Percentiles rank a stretch among this genome's conserved stretches.
Evolutionary conservation across 2,329 filamentous ascomycete species (phyloP).

Genomic region (Chaetomiaceae sp.): DNA sequence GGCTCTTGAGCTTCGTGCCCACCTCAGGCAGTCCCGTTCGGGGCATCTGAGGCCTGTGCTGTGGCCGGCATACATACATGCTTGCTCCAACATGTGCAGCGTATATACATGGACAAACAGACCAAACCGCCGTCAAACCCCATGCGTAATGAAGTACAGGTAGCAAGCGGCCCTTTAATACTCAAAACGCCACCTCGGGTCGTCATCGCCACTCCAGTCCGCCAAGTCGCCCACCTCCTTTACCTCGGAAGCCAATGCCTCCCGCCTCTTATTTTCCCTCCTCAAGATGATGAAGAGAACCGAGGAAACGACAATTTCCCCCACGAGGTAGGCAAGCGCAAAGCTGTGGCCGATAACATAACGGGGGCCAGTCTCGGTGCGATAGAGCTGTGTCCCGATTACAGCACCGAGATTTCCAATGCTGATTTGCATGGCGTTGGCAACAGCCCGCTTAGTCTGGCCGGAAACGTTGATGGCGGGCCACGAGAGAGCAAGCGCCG

Average conservation of each 20-base stretch:
- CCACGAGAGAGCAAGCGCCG: slow-evolving; percentile 60
- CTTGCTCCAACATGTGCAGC: no score
- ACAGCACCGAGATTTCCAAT: slow-evolving; percentile 65
- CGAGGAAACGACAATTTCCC: slow-evolving; percentile 49
- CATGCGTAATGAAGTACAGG: background rate
- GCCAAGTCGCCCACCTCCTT: slow-evolving; percentile 42
- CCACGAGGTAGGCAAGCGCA: slow-evolving; percentile 56
- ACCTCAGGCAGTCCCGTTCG: no score
- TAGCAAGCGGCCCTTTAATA: slow-evolving; percentile 31
- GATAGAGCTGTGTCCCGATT: slow-evolving; percentile 63
- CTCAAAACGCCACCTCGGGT: slow-evolving; percentile 61
- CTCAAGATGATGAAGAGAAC: slow-evolving; percentile 49
- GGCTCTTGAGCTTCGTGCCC: no score
- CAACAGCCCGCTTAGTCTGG: slow-evolving; percentile 62
- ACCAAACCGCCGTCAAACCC: no score
- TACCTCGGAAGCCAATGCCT: slow-evolving; percentile 36
- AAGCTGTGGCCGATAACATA: slow-evolving; percentile 63
- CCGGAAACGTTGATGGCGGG: slow-evolving; percentile 66
- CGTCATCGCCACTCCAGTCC: slow-evolving; percentile 56
- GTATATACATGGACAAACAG: no score
- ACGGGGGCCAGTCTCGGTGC: slow-evolving; percentile 51
- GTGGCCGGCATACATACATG: no score
- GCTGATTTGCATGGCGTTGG: slow-evolving; percentile 65
- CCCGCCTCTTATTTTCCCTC: slow-evolving; percentile 51
- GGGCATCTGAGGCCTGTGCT: no score